Percentiles rank a stretch among this genome's conserved stretches.
phyloP scores from a whole-genome alignment of 441 rosid genomes.

The Gossypium trilobum region DNA sequence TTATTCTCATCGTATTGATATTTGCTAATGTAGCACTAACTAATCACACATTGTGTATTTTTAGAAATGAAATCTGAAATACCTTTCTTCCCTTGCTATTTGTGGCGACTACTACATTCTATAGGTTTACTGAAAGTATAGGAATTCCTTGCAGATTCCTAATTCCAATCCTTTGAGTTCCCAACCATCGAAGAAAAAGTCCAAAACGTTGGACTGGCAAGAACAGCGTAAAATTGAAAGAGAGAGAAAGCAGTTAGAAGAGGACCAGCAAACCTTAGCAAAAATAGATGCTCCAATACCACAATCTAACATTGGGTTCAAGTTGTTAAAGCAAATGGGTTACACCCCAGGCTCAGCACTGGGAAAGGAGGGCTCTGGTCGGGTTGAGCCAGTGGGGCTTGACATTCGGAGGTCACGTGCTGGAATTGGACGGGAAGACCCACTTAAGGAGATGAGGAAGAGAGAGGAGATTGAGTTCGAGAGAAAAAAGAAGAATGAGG shows the following conservation, averaged over 20 bases:
- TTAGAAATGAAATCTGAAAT: neutral
- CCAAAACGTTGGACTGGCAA: slow-evolving; percentile 56
- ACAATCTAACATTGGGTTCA: slow-evolving; percentile 76
- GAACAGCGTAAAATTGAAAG: slow-evolving; percentile 60
- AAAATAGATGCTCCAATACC: slow-evolving; percentile 75
- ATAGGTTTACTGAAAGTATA: neutral
- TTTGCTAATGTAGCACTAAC: neutral
- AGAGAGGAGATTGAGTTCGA: slow-evolving; percentile 58
- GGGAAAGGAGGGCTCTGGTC: slow-evolving; percentile 77
- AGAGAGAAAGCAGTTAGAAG: slow-evolving; percentile 68
- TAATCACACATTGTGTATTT: neutral
- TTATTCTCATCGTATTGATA: neutral
- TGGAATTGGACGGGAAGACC: slow-evolving; percentile 86
- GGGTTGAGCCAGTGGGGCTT: slow-evolving; percentile 71
- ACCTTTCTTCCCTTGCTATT: neutral
- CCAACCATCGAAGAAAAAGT: slow-evolving; percentile 55
- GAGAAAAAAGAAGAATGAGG: slow-evolving; percentile 44
- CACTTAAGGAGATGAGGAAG: slow-evolving; percentile 75
- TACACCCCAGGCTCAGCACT: slow-evolving; percentile 78
- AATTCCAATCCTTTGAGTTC: slow-evolving; percentile 19
- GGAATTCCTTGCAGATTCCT: slow-evolving; percentile 29
- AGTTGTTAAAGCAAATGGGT: slow-evolving; percentile 89
- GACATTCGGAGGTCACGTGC: slow-evolving; percentile 80
- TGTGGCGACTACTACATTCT: neutral
- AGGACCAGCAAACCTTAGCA: slow-evolving; percentile 65